Conservation (phyloP, 2,329 filamentous ascomycete species). For the Exophiala sideris region DNA sequence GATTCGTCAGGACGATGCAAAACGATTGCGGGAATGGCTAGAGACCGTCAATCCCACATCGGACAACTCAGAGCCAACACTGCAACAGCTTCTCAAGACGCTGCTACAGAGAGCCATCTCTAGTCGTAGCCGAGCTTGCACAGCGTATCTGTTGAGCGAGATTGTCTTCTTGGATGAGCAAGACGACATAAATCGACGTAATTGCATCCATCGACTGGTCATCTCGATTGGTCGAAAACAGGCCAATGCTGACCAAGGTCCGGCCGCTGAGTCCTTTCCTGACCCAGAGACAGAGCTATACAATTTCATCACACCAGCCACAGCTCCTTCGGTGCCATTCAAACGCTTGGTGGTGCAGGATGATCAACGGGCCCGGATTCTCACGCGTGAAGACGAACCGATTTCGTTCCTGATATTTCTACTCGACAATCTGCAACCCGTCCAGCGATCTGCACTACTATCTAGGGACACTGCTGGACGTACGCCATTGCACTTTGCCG, state of each 20-base stretch:
- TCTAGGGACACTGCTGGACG: slow-evolving; percentile 76
- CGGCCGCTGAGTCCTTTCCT: slow-evolving; percentile 51
- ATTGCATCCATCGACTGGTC: slow-evolving; percentile 87
- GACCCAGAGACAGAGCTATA: slow-evolving; percentile 54
- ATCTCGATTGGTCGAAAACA: slow-evolving; percentile 83
- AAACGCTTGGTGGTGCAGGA: slow-evolving; percentile 65
- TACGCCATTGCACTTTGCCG: slow-evolving; percentile 85
- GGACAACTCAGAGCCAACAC: slow-evolving; percentile 23
- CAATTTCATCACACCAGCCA: slow-evolving; percentile 76
- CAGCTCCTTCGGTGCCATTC: slow-evolving; percentile 62
- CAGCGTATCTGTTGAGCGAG: slow-evolving; percentile 66
- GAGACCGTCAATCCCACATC: slow-evolving; percentile 10
- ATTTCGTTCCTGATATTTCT: slow-evolving; percentile 64
- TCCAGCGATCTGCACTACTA: slow-evolving; percentile 66
- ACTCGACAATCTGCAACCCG: slow-evolving; percentile 64
- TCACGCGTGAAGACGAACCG: slow-evolving; percentile 68
- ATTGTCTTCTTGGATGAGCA: slow-evolving; percentile 74
- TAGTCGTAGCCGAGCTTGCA: slow-evolving; percentile 69
- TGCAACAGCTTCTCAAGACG: slow-evolving; percentile 38
- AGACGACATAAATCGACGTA: slow-evolving; percentile 90
- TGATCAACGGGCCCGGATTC: slow-evolving; percentile 56
- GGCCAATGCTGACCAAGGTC: slow-evolving; percentile 51
- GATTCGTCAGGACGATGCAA: slow-evolving; percentile 65
- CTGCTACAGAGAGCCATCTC: slow-evolving; percentile 54
- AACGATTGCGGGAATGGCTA: slow-evolving; percentile 35